Evolutionary conservation across 371 early-diverging fungal genomes (phyloP).

Genomic region (Mortierella sp.): DNA sequence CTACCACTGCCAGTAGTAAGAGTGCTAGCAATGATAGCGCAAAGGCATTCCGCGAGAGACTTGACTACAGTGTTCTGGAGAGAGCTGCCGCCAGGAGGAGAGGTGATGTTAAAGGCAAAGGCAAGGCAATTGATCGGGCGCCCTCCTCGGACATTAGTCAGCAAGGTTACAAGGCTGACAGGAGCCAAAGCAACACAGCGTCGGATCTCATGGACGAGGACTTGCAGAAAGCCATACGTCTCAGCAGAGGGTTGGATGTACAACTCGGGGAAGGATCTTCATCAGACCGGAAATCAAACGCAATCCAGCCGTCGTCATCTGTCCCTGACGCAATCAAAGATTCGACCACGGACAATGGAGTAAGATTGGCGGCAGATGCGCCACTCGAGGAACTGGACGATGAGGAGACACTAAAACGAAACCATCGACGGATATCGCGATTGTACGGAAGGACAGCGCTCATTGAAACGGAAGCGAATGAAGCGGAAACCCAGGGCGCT

Average conservation of each 20-base stretch:
- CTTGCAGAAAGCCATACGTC: constrained; percentile 13
- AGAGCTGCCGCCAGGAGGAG: constrained; percentile 15
- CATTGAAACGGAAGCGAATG: background rate
- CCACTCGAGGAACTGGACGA: too few relatives aligned
- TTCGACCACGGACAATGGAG: background rate
- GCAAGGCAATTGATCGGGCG: constrained; percentile 8
- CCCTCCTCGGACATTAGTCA: background rate
- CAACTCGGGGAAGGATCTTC: constrained; percentile 1
- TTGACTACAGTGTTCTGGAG: constrained; percentile 10
- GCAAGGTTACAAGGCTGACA: background rate
- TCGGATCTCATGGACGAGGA: constrained; percentile 2
- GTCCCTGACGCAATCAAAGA: background rate
- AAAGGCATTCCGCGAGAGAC: background rate
- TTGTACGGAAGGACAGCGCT: constrained; percentile 1
- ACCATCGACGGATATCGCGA: constrained; percentile 13
- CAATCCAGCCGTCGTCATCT: too few relatives aligned
- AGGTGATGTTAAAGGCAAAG: constrained; percentile 26
- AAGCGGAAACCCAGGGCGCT: too few relatives aligned
- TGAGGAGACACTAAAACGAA: background rate
- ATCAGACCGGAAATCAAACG: constrained; percentile 2
- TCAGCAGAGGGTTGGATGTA: constrained; percentile 3
- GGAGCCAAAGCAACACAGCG: background rate
- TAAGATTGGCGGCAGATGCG: too few relatives aligned
- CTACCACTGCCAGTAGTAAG: background rate
- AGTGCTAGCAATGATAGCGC: background rate